Evolutionary conservation across 176 grass and related monocot species (phyloP).

Genomic region (Microstegium vimineum): DNA sequence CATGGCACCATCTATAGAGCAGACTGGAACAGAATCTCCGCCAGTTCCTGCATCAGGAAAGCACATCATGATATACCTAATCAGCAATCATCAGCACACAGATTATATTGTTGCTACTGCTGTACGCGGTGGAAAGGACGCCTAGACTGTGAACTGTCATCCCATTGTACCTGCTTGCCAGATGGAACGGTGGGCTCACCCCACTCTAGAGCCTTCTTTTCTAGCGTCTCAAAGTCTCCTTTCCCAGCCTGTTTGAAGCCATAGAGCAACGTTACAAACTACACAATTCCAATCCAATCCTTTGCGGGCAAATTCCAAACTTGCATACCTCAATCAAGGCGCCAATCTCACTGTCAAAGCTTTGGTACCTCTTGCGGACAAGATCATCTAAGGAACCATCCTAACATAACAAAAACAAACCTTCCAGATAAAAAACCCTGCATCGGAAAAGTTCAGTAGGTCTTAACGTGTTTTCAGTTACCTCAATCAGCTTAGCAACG

Average conservation of each 20-base stretch:
- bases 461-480: conserved; percentile 35
- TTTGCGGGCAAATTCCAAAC: background rate
- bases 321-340: conserved; percentile 67
- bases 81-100: background rate
- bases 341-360: conserved; percentile 79
- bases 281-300: background rate
- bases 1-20: conserved; percentile 49
- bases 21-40: conserved; percentile 87
- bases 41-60: conserved; percentile 61
- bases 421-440: background rate
- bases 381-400: conserved; percentile 87
- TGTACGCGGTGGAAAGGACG: background rate
- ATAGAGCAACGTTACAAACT: conserved; percentile 10
- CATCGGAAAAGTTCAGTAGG: background rate
- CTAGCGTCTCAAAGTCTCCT: conserved; percentile 74
- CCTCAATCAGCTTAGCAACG: conserved; percentile 76
- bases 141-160: background rate
- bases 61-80: background rate
- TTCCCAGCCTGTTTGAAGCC: conserved; percentile 63
- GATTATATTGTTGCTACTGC: background rate
- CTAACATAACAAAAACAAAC: conserved; percentile 31
- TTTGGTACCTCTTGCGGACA: conserved; percentile 90
- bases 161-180: conserved; percentile 72
- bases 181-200: conserved; percentile 81
- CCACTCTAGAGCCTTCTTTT: conserved; percentile 92